A percentile compares a stretch with the other conserved stretches of the same genome.
Conservation (phyloP, 345 rosid genomes). For the Ceriops zippeliana region DNA sequence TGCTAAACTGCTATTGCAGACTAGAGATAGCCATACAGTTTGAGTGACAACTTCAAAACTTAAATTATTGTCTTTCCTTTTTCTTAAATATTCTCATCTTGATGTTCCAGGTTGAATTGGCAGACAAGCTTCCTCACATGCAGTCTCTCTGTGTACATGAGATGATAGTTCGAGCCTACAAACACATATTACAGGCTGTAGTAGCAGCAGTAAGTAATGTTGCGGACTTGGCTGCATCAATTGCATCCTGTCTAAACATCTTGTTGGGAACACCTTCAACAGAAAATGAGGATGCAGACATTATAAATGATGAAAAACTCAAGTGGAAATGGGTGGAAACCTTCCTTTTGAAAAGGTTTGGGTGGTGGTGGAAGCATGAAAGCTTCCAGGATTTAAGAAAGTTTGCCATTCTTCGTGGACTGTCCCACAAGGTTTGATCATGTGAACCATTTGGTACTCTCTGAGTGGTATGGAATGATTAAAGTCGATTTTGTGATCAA, state of each 20-base stretch:
- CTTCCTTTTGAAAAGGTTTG: conserved; percentile 29
- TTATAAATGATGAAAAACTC: conserved; percentile 19
- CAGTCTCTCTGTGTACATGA: conserved; percentile 36
- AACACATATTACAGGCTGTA: conserved; percentile 35
- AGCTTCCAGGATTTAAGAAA: conserved; percentile 24
- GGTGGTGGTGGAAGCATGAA: conserved; percentile 31
- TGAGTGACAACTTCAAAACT: conserved; percentile 1
- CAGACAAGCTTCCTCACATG: conserved; percentile 35
- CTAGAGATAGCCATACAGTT: background rate
- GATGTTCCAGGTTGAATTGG: conserved; percentile 30
- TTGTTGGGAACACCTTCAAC: conserved; percentile 28
- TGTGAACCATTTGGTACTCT: background rate
- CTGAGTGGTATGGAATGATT: conserved; percentile 1
- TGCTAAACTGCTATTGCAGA: background rate
- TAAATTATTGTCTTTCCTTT: background rate
- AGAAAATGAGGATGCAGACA: conserved; percentile 25
- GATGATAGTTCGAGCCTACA: conserved; percentile 36
- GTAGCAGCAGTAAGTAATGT: conserved; percentile 24
- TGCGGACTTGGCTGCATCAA: conserved; percentile 26
- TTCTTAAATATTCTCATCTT: background rate
- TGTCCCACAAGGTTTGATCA: conserved; percentile 31
- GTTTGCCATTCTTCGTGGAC: conserved; percentile 34
- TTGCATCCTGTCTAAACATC: conserved; percentile 33
- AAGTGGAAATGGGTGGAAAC: conserved; percentile 40
- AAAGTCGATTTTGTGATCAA: conserved; percentile 10